Evolutionary conservation across 2,329 filamentous ascomycete species (phyloP), one percentile per base, ranked within the genome.

Genomic region (Beauveria medogensis): DNA sequence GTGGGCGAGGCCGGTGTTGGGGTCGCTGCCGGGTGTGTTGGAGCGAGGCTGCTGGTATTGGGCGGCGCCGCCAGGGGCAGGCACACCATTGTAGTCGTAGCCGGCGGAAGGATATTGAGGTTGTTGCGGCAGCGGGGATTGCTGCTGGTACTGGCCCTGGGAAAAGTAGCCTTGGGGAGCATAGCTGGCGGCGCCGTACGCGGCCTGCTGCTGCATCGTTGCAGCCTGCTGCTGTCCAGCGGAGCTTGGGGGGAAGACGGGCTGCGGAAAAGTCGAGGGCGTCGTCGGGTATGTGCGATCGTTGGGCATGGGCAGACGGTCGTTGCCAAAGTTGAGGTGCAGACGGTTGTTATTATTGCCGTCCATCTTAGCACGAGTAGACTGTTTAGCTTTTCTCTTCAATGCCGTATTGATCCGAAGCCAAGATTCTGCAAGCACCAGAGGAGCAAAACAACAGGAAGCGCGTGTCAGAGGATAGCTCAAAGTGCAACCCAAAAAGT

Each of bases 251-350:
- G 80, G 77, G 66, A 82, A 84, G 72, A 96, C 89, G 63, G 92
- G 92, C 77, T 97, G 93, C 14, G 93, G 93, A 71, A 97, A 97
- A 62, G 92, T 96, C 66, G 93, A 97, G 57, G 93, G 93, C 10
- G 93, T 97, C 58, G 93, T 92, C 67, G 89, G 90, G 80, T 90
- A 92, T 66, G 85, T 80, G 72, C 88, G 82, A 73, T 88, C 88
- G 73, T 80, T 82, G 69, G 74, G 69, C 60, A 83, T 75, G 63
- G 80, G 78, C 62, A 85, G 82, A 69, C 85, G 84, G 68, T 87
- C 83, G 74, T 84, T 86, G 72, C 82, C 82, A 67, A 87, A 84
- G 74, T 88, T 88, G 70, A 90, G 81, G 70, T 83, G 81, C 60
- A 89, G 80, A 62, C 83, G 82, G 65, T 84, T 83, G 69, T 86